These are phyloP conservation scores for Rhynchosporium secalis DNA, from an alignment of 2,329 filamentous ascomycete species.

Conservation along the genomic window DNA sequence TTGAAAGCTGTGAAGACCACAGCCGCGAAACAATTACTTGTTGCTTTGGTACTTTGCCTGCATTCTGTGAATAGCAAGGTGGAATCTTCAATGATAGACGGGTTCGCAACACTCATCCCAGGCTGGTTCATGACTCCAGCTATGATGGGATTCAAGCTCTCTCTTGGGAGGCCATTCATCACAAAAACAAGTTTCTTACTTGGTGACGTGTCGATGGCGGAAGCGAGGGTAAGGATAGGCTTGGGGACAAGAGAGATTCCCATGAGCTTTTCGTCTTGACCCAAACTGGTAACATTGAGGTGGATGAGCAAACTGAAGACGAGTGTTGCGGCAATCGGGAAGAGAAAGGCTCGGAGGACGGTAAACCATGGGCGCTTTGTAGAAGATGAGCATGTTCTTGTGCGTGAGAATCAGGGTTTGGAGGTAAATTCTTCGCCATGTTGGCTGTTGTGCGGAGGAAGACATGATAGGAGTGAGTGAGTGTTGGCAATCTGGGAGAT, in stretches of 20 bases:
- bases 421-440: constrained; percentile 31
- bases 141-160: constrained; percentile 28
- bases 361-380: constrained; percentile 29
- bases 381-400: constrained; percentile 36
- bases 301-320: constrained; percentile 30
- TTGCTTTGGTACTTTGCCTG: constrained; percentile 27
- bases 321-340: constrained; percentile 32
- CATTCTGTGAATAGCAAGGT: constrained; percentile 32
- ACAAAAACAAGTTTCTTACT: constrained; percentile 32
- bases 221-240: constrained; percentile 27
- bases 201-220: constrained; percentile 23
- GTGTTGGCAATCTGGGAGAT: no score
- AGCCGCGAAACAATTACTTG: constrained; percentile 34
- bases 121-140: constrained; percentile 24
- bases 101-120: constrained; percentile 23
- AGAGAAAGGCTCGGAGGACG: constrained; percentile 28
- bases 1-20: constrained; percentile 32
- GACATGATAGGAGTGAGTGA: constrained; percentile 14
- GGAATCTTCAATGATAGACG: constrained; percentile 20
- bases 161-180: constrained; percentile 28
- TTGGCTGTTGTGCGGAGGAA: constrained; percentile 18
- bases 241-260: constrained; percentile 27
- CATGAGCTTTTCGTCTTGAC: constrained; percentile 1
- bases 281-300: constrained; percentile 13
- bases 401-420: constrained; percentile 33